Evolutionary conservation across 2,329 filamentous ascomycete species (phyloP).

Genomic region (Penicillium hesseltinei): DNA sequence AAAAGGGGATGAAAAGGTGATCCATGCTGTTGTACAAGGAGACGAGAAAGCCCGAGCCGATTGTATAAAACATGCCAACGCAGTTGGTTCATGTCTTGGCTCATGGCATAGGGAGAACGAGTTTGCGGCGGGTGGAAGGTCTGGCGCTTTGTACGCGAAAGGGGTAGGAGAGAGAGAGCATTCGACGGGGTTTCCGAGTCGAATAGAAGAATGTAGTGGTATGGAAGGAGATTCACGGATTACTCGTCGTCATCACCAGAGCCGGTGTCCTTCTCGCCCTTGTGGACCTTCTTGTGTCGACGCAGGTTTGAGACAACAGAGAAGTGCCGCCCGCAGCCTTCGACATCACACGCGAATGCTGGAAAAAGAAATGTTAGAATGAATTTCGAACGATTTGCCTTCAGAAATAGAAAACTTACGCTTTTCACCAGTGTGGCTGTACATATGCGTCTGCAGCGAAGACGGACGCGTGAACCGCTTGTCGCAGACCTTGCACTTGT

Average conservation of each 20-base stretch:
- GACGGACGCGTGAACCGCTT: conserved; percentile 95
- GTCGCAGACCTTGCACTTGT: conserved; percentile 98
- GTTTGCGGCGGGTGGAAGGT: conserved; percentile 3
- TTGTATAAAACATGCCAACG: conserved; percentile 10
- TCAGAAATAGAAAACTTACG: conserved; percentile 62
- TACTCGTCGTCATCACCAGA: conserved; percentile 45
- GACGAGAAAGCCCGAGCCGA: not conserved
- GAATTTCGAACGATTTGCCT: not conserved
- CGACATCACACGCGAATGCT: conserved; percentile 94
- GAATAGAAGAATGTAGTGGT: conserved; percentile 15
- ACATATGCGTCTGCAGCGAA: conserved; percentile 96
- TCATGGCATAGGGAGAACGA: conserved; percentile 7
- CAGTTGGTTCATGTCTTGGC: conserved; percentile 16
- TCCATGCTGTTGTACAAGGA: conserved; percentile 35
- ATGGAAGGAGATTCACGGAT: conserved; percentile 6
- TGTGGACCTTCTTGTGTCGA: conserved; percentile 94
- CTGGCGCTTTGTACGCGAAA: conserved; percentile 7
- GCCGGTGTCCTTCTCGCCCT: conserved; percentile 53
- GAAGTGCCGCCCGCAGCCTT: conserved; percentile 92
- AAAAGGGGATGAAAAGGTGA: conserved; percentile 1
- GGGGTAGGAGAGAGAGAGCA: conserved; percentile 9
- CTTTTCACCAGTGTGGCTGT: conserved; percentile 97
- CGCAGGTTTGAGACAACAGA: conserved; percentile 95
- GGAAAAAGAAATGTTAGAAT: conserved; percentile 23
- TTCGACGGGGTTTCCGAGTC: conserved; percentile 8